phyloP scores from a whole-genome alignment of 2,329 filamentous ascomycete genomes.

The Parastagonospora avenae region DNA sequence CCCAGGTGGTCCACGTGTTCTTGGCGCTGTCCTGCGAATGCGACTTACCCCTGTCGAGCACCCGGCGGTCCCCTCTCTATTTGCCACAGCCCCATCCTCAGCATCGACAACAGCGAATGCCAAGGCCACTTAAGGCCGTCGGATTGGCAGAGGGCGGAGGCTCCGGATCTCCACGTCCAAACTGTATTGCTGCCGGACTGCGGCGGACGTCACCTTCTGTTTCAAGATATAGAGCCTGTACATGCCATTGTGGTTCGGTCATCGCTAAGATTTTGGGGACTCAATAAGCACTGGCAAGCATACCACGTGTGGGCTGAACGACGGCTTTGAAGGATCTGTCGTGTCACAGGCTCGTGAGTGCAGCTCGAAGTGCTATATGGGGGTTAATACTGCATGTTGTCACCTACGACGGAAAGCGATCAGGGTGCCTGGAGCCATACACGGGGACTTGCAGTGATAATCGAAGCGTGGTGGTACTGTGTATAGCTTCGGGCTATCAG shows the following conservation, averaged over 20 bases:
- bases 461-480: no score
- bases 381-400: no score
- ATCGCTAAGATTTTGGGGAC: neutral
- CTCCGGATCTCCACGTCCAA: slow-evolving; percentile 8
- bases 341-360: no score
- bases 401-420: no score
- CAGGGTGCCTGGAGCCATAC: no score
- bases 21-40: slow-evolving; percentile 4
- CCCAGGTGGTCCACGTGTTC: slow-evolving; percentile 2
- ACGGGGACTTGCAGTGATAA: no score
- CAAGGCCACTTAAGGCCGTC: slow-evolving; percentile 3
- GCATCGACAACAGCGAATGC: neutral
- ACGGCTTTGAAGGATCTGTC: no score
- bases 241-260: neutral
- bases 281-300: slow-evolving; percentile 10
- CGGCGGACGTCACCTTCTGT: slow-evolving; percentile 20
- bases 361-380: no score
- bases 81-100: slow-evolving; percentile 5
- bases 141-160: slow-evolving; percentile 5
- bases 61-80: slow-evolving; percentile 6
- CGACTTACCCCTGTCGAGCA: slow-evolving; percentile 10
- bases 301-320: slow-evolving; percentile 10
- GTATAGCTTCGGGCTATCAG: no score
- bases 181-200: slow-evolving; percentile 2
- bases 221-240: slow-evolving; percentile 3